Conservation (phyloP, 768 basidiomycete genomes). For the Cystobasidium tubakii region DNA sequence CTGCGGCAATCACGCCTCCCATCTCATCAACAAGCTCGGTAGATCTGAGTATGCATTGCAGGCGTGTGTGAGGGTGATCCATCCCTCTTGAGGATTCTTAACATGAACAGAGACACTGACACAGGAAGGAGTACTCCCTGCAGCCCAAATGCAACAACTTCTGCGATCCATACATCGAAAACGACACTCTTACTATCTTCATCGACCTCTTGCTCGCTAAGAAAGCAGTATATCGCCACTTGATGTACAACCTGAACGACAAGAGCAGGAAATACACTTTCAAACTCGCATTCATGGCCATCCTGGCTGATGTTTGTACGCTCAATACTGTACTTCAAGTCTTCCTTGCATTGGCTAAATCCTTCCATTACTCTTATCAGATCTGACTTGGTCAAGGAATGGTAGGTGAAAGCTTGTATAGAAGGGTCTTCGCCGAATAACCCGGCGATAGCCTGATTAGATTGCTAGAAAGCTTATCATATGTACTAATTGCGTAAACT, state of each 20-base stretch:
- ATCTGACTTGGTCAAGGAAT: constrained; percentile 3
- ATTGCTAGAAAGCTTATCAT: too few species aligned
- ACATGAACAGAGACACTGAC: too few species aligned
- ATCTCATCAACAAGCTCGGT: neutral
- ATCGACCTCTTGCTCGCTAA: constrained; percentile 31
- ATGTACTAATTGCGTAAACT: too few species aligned
- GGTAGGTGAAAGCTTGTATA: neutral
- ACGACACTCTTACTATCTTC: neutral
- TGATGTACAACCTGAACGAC: neutral
- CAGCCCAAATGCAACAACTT: constrained; percentile 1
- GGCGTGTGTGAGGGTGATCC: neutral
- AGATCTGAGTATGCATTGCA: constrained; percentile 13
- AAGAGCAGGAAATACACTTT: neutral
- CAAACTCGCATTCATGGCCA: constrained; percentile 12
- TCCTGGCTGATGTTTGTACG: constrained; percentile 7
- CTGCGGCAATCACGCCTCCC: neutral
- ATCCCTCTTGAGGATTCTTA: neutral
- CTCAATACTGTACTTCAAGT: neutral
- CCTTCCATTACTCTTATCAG: neutral
- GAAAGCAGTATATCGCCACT: constrained; percentile 7
- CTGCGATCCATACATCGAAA: constrained; percentile 30
- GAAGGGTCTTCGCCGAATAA: neutral
- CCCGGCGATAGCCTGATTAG: too few species aligned
- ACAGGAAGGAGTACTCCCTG: too few species aligned
- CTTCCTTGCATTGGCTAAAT: neutral